These are phyloP conservation scores for Pyrenula aspistea DNA, from an alignment of 495 filamentous ascomycete genomes.

Conservation along the genomic window DNA sequence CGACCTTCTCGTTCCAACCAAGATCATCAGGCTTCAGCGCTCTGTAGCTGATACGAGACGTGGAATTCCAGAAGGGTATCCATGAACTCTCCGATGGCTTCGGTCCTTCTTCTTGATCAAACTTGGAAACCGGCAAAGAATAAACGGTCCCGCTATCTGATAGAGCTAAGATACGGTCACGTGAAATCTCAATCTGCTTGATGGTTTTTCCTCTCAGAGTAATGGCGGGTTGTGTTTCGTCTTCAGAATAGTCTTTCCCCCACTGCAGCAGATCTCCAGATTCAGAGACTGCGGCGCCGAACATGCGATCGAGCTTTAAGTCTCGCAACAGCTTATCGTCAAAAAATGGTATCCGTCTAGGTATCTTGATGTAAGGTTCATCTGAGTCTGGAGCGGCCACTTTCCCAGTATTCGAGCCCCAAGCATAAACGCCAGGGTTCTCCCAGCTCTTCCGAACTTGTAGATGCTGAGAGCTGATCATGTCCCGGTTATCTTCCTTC, in stretches of 20 bases:
- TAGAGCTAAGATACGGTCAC: constrained; percentile 73
- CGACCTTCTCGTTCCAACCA: constrained; percentile 61
- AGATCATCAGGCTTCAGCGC: constrained; percentile 53
- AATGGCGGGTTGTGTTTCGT: constrained; percentile 42
- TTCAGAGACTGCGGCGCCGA: constrained; percentile 82
- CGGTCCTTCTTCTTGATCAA: constrained; percentile 50
- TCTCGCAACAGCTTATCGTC: constrained; percentile 76
- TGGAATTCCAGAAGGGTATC: constrained; percentile 59
- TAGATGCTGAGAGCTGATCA: constrained; percentile 64
- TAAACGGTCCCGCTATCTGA: constrained; percentile 71
- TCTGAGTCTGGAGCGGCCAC: constrained; percentile 78
- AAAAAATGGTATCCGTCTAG: constrained; percentile 70
- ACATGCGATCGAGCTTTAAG: constrained; percentile 69
- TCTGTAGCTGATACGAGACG: constrained; percentile 57
- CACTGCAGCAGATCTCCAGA: constrained; percentile 86
- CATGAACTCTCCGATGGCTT: constrained; percentile 56
- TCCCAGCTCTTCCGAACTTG: constrained; percentile 84
- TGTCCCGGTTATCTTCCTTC: constrained; percentile 57
- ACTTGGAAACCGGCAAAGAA: constrained; percentile 65
- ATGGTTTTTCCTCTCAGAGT: constrained; percentile 79
- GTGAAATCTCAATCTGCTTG: constrained; percentile 55
- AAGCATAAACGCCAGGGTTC: constrained; percentile 81
- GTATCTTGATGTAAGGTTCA: constrained; percentile 64
- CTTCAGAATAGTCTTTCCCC: constrained; percentile 62
- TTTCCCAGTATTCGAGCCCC: constrained; percentile 79